Base-by-base conservation (phyloP, 768 basidiomycete genomes). In the Sarcomyxa edulis region DNA sequence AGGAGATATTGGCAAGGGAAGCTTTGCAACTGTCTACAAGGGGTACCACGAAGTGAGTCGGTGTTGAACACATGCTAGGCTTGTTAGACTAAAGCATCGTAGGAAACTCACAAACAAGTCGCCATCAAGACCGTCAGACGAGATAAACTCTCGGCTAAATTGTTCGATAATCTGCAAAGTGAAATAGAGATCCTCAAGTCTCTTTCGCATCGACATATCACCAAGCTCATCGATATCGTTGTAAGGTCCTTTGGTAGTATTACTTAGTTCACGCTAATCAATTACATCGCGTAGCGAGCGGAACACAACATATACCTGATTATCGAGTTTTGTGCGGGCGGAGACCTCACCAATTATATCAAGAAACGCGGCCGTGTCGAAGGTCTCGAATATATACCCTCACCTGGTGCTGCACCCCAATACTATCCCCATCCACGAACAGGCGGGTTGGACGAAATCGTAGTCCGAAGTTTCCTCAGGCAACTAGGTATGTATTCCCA, bases 161-260 rank as follows among this genome's bases (percentile, higher is more conserved):
- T 97, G 12, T 81, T 97, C 42, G 94, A 98, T 66, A 98, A 97
- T 56, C 77, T 98, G n/a, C 92, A 96, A 58, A 88, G 87, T 50
- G 96, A 99, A 71, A 97, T 98, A 42, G 82, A 91, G 46, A 97
- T 99, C 46, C 78, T 98, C 51, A 98, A 97, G 67, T 81, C 83
- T 1, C 75, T 97, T 35, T 87, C 84, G 4, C 93, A 99, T 60
- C 71, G 87, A 29, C 92, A 98, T 64, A 88, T 99, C 37, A 97
- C 96, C 6, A 81, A 81, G 48, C 69, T 99, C 19, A 79, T 93
- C 37, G 92, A 97, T 56, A 94, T 97, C 47, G 81, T 97, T 45
- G 93, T 96, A 58, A 46, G 69, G 52, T 11, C 10, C 18, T 35
- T 24, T 44, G 30, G 25, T 28, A 16, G 30, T 35, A 42, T 38